Conservation (phyloP, 139 green algal species). For the Coelastrella sp. region DNA sequence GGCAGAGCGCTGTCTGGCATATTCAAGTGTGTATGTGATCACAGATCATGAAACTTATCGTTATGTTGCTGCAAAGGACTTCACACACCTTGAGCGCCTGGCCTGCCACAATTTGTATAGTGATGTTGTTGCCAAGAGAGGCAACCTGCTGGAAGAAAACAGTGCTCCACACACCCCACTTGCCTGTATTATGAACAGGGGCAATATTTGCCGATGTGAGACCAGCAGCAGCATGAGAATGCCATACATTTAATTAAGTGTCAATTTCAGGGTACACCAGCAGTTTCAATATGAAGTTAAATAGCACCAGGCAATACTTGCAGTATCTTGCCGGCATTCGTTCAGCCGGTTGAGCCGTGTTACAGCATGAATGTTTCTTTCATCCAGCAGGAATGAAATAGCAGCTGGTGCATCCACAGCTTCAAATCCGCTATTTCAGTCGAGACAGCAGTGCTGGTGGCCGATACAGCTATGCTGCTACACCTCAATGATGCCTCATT, state of each 20-base stretch:
- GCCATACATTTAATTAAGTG: neutral
- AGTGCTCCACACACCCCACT: conserved; percentile 33
- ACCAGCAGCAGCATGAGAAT: neutral
- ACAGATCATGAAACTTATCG: neutral
- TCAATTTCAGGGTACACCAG: too few species aligned
- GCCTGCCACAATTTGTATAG: conserved; percentile 59
- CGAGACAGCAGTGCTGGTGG: too few species aligned
- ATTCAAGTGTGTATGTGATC: too few species aligned
- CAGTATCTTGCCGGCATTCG: too few species aligned
- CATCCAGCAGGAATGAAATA: neutral
- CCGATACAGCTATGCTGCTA: too few species aligned
- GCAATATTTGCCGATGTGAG: neutral
- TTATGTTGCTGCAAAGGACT: neutral
- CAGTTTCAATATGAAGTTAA: too few species aligned
- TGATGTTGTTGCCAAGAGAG: conserved; percentile 63
- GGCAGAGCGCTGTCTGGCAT: too few species aligned
- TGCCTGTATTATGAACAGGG: conserved; percentile 24
- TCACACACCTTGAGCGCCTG: conserved; percentile 48
- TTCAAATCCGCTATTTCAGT: too few species aligned
- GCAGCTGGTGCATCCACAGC: neutral
- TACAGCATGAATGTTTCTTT: too few species aligned
- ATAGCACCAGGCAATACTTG: too few species aligned
- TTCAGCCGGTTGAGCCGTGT: too few species aligned
- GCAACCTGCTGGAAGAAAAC: conserved; percentile 62
- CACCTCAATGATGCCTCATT: too few species aligned